A percentile compares a stretch with the other conserved stretches of the same genome.
These are phyloP conservation scores for Madurella mycetomatis DNA, from an alignment of 2,329 filamentous ascomycete genomes.

Conservation along the genomic window DNA sequence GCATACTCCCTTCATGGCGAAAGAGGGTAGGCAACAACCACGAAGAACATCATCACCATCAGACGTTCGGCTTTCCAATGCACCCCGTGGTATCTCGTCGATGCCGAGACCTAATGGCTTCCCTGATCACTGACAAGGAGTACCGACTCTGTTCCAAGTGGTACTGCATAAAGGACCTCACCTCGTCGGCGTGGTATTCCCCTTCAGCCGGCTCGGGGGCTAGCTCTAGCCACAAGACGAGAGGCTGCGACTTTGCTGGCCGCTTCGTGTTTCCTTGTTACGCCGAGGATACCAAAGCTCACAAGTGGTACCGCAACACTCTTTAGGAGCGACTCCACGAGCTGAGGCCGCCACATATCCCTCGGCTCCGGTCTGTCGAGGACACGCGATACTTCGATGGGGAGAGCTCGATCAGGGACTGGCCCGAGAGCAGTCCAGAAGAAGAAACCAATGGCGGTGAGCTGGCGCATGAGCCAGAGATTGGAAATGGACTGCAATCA, in stretches of 20 bases:
- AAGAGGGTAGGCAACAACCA: constrained; percentile 77
- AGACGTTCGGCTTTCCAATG: constrained; percentile 66
- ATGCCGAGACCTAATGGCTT: constrained; percentile 72
- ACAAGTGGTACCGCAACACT: constrained; percentile 78
- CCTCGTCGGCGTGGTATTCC: background rate
- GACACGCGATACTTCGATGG: constrained; percentile 91
- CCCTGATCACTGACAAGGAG: constrained; percentile 69
- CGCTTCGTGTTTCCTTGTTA: constrained; percentile 77
- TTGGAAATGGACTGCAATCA: background rate
- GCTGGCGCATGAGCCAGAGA: background rate
- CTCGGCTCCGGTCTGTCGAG: constrained; percentile 61
- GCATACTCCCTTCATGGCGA: constrained; percentile 81
- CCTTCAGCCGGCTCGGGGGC: background rate
- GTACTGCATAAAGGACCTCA: constrained; percentile 63
- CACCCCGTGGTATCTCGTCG: constrained; percentile 61
- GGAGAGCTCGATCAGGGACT: constrained; percentile 67
- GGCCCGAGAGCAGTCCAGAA: constrained; percentile 46
- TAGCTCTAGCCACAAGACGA: background rate
- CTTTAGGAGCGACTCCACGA: constrained; percentile 72
- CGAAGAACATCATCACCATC: constrained; percentile 77
- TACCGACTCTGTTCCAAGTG: constrained; percentile 69
- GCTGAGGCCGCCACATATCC: constrained; percentile 72
- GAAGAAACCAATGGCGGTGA: constrained; percentile 19
- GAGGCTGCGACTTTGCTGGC: constrained; percentile 31
- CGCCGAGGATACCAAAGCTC: constrained; percentile 82